These are phyloP conservation scores for Moricandia moricandioides DNA, from an alignment of 345 rosid genomes.

Conservation along the genomic window DNA sequence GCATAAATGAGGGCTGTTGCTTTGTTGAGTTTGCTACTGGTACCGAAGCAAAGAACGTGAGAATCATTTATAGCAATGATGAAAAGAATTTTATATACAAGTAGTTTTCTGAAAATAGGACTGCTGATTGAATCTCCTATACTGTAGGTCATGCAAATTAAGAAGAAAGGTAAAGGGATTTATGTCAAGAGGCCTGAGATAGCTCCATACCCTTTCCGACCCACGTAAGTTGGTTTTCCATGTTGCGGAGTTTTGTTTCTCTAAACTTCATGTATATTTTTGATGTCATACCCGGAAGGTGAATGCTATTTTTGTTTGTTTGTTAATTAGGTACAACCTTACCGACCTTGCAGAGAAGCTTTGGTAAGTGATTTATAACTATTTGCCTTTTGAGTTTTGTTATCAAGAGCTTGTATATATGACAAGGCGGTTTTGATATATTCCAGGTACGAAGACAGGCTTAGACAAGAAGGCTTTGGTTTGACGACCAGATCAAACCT, in stretches of 20 bases:
- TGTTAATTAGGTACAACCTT: background rate
- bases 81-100: background rate
- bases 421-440: background rate
- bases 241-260: background rate
- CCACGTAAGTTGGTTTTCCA: background rate
- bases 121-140: background rate
- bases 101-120: background rate
- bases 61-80: background rate
- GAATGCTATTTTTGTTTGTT: background rate
- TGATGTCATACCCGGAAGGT: background rate
- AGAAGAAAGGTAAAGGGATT: background rate
- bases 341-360: background rate
- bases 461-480: background rate
- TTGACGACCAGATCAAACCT: background rate
- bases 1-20: background rate
- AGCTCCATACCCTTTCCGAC: background rate
- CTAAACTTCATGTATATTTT: background rate
- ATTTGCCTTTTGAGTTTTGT: background rate
- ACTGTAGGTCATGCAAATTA: background rate
- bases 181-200: background rate
- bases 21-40: background rate
- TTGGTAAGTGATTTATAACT: background rate
- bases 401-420: background rate
- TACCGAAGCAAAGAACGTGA: background rate
- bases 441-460: background rate